phyloP scores from a whole-genome alignment of 1,139 yeast genomes.

The Saccharomyces hybrid region DNA sequence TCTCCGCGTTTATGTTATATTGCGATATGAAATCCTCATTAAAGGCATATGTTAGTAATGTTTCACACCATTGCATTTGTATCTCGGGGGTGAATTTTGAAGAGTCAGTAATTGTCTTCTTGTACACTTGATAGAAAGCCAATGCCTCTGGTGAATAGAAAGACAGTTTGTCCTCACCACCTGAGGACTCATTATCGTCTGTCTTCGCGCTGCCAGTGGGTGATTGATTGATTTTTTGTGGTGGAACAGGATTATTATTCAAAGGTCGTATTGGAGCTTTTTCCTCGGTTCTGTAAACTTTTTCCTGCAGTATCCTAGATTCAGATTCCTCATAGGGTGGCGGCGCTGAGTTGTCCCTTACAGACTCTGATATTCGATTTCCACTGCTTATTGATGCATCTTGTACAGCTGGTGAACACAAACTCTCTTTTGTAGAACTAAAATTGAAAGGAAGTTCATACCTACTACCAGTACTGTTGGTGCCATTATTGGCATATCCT shows the following conservation, averaged over 20 bases:
- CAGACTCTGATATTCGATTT: neutral
- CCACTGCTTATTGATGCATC: neutral
- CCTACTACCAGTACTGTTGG: neutral
- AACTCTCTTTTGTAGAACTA: slow-evolving; percentile 4
- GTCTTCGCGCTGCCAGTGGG: neutral
- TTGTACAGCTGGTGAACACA: neutral
- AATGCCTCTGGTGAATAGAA: slow-evolving; percentile 17
- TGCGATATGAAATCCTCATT: slow-evolving; percentile 35
- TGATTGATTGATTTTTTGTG: slow-evolving; percentile 1
- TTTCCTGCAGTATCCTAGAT: slow-evolving; percentile 14
- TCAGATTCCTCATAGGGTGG: slow-evolving; percentile 18
- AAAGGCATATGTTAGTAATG: slow-evolving; percentile 40
- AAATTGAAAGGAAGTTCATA: slow-evolving; percentile 1
- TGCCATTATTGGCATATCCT: neutral
- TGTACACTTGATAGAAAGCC: slow-evolving; percentile 18
- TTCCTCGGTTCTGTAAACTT: slow-evolving; percentile 14
- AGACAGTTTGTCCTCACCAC: slow-evolving; percentile 10
- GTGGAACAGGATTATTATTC: neutral
- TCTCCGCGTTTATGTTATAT: slow-evolving; percentile 42
- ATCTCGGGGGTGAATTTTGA: slow-evolving; percentile 36
- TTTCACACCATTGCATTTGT: slow-evolving; percentile 47
- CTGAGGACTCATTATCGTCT: neutral
- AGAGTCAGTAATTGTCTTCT: slow-evolving; percentile 21
- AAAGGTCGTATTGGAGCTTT: slow-evolving; percentile 1
- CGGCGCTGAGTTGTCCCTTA: slow-evolving; percentile 9